These are phyloP conservation scores for Phytophthora meadii DNA, from an alignment of 352 stramenopile species.

Conservation along the genomic window DNA sequence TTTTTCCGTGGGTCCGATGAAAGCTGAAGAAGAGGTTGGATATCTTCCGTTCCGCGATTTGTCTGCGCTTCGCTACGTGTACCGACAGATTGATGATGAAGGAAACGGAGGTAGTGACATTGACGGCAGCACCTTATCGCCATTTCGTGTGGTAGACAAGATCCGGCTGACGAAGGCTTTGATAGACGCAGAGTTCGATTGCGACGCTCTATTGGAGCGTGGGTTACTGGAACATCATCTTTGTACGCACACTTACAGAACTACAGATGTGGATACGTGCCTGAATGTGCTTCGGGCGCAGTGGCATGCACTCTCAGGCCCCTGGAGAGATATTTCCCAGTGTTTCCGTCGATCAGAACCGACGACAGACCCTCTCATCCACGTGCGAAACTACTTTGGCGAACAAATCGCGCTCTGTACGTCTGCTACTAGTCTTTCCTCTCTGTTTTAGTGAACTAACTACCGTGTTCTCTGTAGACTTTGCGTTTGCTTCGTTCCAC, in stretches of 20 bases:
- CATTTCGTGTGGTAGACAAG: conserved; percentile 82
- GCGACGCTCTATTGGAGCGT: conserved; percentile 62
- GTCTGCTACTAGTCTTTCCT: conserved; percentile 14
- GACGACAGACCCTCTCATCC: conserved; percentile 50
- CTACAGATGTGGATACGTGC: conserved; percentile 73
- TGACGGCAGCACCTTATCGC: conserved; percentile 36
- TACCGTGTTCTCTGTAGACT: conserved; percentile 42
- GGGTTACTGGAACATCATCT: conserved; percentile 60
- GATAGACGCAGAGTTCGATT: conserved; percentile 78
- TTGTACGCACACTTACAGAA: conserved; percentile 63
- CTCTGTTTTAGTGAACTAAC: neutral
- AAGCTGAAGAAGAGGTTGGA: conserved; percentile 18
- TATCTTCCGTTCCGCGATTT: conserved; percentile 63
- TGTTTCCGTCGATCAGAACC: conserved; percentile 8
- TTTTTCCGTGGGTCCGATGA: conserved; percentile 21
- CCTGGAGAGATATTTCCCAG: conserved; percentile 25
- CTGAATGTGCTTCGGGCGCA: conserved; percentile 62
- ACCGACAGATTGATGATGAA: conserved; percentile 65
- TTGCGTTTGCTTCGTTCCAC: conserved; percentile 71
- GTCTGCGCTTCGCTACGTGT: conserved; percentile 69
- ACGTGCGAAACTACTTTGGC: conserved; percentile 84
- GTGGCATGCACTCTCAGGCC: conserved; percentile 53
- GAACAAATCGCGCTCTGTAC: conserved; percentile 81
- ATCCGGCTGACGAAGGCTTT: conserved; percentile 78
- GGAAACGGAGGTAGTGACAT: conserved; percentile 22